Evolutionary conservation across 495 filamentous ascomycete genomes (phyloP), one percentile per base, ranked within the genome.

Genomic region (Tuber borchii): DNA sequence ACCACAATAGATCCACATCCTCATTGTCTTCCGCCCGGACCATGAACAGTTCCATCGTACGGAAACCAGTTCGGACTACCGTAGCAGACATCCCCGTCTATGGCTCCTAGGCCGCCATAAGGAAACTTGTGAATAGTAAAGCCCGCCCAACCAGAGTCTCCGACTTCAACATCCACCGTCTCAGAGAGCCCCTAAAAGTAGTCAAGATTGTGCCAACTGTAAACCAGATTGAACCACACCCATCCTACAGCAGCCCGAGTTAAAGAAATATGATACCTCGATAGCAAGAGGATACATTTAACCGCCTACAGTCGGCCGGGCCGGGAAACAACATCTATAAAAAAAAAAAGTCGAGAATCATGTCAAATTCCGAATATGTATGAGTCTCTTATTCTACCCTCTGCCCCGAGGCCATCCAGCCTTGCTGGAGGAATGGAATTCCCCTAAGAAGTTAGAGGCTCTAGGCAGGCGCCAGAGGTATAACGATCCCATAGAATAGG

Each of bases 221-320:
- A 77, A 95, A 96, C 86, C 93, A 96, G 88, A 93, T 96, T 82
- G 93, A 97, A 86, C 94, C 94, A 85, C 92, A 94, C 86, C 91
- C 91, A 20, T 87, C 8, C 88, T 95, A n/a, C 93, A 93, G 1
- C 88, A 90, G 76, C 76, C 83, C 1, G 76, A 87, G 1, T 85
- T 88, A 44, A 73, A 89, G 7, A 74, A 85, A 42, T n/a, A n/a
- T n/a, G n/a, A n/a, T 89, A 78, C 76, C 87, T 87, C 71, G 78
- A 85, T 34, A 75, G 78, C 70, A 85, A 89, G 75, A 86, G 85
- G 40, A 91, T 91, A 73, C 80, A 87, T 19, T 83, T 90, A 31
- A 87, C 88, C 56, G 90, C 88, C 1, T 91, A 91, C 83, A 88
- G 87, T 14, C 89, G 89, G 2, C 84, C 90, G 10, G 89, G 2